phyloP scores from a whole-genome alignment of 306 rosid genomes.

The Erythrophleum fordii region DNA sequence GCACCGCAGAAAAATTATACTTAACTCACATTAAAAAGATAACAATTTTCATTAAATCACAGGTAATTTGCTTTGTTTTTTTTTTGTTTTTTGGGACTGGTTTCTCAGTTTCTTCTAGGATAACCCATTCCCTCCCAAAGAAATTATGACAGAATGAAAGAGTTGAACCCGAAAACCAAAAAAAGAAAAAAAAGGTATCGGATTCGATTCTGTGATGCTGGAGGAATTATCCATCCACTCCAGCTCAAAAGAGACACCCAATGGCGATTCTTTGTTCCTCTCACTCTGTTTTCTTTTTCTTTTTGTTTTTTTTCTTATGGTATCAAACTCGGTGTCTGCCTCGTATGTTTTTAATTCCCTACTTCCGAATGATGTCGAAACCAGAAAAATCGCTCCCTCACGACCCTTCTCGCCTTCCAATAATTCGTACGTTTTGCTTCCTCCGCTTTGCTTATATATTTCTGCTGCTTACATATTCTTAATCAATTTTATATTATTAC shows the following conservation, averaged over 20 bases:
- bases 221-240: constrained; percentile 19
- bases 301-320: background rate
- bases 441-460: background rate
- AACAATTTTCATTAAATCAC: too few relatives aligned
- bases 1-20: too few relatives aligned
- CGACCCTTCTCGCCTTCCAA: constrained; percentile 41
- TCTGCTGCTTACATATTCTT: background rate
- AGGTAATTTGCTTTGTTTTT: too few relatives aligned
- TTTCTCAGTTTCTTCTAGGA: background rate
- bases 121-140: background rate
- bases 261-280: constrained; percentile 18
- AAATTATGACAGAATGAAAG: background rate
- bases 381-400: constrained; percentile 46
- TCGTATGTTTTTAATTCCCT: background rate
- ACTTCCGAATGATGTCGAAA: constrained; percentile 45
- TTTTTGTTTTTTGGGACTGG: too few relatives aligned
- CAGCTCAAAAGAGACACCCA: background rate
- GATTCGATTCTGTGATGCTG: constrained; percentile 53
- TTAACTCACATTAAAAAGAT: too few relatives aligned
- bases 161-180: background rate
- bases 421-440: constrained; percentile 55
- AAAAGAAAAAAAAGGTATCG: constrained; percentile 30
- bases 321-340: background rate
- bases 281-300: background rate
- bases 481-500: background rate